These are phyloP conservation scores for Tanacetum coccineum DNA, from an alignment of 129 eudicot species.

Conservation along the genomic window DNA sequence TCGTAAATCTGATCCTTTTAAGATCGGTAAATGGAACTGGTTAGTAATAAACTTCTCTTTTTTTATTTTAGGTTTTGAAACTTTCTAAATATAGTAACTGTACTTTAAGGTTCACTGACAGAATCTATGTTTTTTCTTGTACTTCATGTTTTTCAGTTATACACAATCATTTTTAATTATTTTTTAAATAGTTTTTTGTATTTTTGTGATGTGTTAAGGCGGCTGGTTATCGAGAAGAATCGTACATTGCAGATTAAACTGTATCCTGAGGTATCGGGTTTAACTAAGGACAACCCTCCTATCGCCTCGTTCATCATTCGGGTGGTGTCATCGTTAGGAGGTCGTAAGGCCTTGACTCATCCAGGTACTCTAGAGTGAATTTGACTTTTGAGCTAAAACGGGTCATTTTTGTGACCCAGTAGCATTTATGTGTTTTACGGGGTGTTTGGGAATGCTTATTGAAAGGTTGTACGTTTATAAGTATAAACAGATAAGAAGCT, in stretches of 20 bases:
- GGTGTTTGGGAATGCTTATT: neutral
- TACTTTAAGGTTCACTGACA: neutral
- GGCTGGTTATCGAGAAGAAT: conserved; percentile 81
- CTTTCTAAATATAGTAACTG: neutral
- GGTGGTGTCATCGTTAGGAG: conserved; percentile 62
- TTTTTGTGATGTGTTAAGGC: conserved; percentile 46
- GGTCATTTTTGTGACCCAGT: neutral
- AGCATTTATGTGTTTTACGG: neutral
- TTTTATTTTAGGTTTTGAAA: neutral
- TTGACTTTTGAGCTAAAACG: neutral
- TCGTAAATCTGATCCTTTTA: conserved; percentile 95
- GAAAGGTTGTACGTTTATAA: too few species aligned
- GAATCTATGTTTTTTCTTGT: conserved; percentile 12
- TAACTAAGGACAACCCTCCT: conserved; percentile 75
- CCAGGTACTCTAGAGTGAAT: conserved; percentile 52
- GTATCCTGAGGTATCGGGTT: conserved; percentile 72
- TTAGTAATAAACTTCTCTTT: conserved; percentile 4
- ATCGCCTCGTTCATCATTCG: conserved; percentile 79
- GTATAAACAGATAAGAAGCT: too few species aligned
- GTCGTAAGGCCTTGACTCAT: conserved; percentile 78
- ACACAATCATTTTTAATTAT: too few species aligned
- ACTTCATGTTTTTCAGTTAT: too few species aligned
- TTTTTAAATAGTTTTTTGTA: neutral
- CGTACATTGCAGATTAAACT: conserved; percentile 58
- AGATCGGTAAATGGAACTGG: conserved; percentile 96